These are phyloP conservation scores for Zymoseptoria crescenta DNA, from an alignment of 2,329 filamentous ascomycete species.

Conservation along the genomic window DNA sequence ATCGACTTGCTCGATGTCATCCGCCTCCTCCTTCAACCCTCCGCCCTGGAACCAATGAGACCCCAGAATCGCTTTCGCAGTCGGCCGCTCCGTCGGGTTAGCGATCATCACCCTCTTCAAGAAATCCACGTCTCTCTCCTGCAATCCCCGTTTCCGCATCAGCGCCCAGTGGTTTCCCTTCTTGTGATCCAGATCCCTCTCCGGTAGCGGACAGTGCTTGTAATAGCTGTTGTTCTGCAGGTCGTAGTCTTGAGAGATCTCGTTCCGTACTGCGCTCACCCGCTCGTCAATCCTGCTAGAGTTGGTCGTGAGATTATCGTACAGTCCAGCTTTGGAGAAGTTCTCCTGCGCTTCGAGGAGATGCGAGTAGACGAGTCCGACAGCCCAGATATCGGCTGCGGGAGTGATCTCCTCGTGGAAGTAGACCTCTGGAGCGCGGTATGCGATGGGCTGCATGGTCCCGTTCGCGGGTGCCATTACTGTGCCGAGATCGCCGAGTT, in stretches of 20 bases:
- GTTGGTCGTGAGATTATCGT: slow-evolving; percentile 17
- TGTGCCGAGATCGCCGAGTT: slow-evolving; percentile 24
- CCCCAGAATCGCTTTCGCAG: slow-evolving; percentile 17
- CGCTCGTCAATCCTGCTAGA: slow-evolving; percentile 11
- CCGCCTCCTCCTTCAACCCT: background rate
- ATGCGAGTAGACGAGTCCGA: slow-evolving; percentile 24
- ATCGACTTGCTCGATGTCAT: background rate
- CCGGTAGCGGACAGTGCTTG: slow-evolving; percentile 15
- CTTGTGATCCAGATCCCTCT: slow-evolving; percentile 7
- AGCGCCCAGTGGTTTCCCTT: slow-evolving; percentile 19
- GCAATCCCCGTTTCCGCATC: slow-evolving; percentile 15
- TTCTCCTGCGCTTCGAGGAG: slow-evolving; percentile 22
- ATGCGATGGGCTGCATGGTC: slow-evolving; percentile 23
- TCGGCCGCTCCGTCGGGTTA: slow-evolving; percentile 21
- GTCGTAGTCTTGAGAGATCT: slow-evolving; percentile 23
- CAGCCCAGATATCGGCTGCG: slow-evolving; percentile 24
- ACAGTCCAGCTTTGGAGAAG: slow-evolving; percentile 21
- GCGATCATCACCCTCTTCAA: slow-evolving; percentile 19
- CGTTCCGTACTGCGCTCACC: slow-evolving; percentile 15
- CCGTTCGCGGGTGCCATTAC: slow-evolving; percentile 22
- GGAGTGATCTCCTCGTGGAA: slow-evolving; percentile 22
- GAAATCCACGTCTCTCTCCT: slow-evolving; percentile 20
- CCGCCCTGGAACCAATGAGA: slow-evolving; percentile 11
- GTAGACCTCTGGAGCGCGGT: slow-evolving; percentile 25
- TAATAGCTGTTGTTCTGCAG: slow-evolving; percentile 19